Evolutionary conservation across 441 rosid genomes (phyloP), one percentile per base, ranked within the genome.

Genomic region (Erodium chrysanthum): DNA sequence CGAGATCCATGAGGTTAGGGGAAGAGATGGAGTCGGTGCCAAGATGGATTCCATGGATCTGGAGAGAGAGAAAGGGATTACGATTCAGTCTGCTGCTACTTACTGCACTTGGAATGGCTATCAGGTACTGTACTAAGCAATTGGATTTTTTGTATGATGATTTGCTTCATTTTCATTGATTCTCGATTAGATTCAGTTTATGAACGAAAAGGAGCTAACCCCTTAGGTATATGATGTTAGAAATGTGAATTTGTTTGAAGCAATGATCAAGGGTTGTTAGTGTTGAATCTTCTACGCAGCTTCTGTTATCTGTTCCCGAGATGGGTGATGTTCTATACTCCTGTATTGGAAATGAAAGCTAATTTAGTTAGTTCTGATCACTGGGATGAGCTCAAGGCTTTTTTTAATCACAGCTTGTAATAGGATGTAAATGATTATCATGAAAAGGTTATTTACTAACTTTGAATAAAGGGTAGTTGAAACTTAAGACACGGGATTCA

Each of bases 1-100:
- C 97, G 97, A 89, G 87, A 94, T 94, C 74, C 98, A 94, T 58
- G 98, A 91, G 80, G 98, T 93, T 21, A 84, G 97, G 17, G 97
- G 98, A 21, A 86, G 85, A 27, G 98, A 94, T 21, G 98, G 96
- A 9, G 93, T 94, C 9, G 98, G 98, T 2, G 97, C 98, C 2
- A 91, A 89, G 80, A 91, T 94, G 98, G 98, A 94, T 62, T 91
- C 96, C 42, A 91, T 91, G 98, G 97, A 91, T 70, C 84, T 91
- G 77, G 98, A 94, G 65, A 78, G 98, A 17, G 97, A 94, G 79
- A 94, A 91, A 73, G 98, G 97, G 11, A 91, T 94, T 68, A 94
- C 98, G 0, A 94, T 94, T 72, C 97, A 94, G 72, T 91, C 97
- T 10, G 98, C 97, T 12, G 97, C 99, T 62, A 94, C 98, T 0